These are phyloP conservation scores for Cochlearia excelsa DNA, from an alignment of 345 rosid genomes.

Conservation along the genomic window DNA sequence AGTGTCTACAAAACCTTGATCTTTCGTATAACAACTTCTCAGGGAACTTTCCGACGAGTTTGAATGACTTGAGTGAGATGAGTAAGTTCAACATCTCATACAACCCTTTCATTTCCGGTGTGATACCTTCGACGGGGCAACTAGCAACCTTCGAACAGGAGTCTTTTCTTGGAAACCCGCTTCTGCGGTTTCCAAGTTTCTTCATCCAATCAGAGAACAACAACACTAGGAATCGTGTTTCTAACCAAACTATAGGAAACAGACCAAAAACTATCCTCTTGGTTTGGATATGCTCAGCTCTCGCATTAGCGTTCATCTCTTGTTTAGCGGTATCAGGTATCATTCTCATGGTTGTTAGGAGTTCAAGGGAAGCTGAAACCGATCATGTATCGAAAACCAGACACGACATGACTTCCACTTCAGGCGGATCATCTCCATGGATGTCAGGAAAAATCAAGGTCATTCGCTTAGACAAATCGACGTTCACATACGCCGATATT, in stretches of 20 bases:
- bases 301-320: slow-evolving; percentile 38
- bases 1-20: slow-evolving; percentile 76
- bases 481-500: slow-evolving; percentile 78
- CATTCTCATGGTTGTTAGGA: slow-evolving; percentile 42
- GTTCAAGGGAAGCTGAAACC: slow-evolving; percentile 38
- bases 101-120: slow-evolving; percentile 69
- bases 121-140: slow-evolving; percentile 70
- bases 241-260: slow-evolving; percentile 15
- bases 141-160: slow-evolving; percentile 66
- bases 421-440: slow-evolving; percentile 74
- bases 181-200: slow-evolving; percentile 50
- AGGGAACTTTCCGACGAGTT: slow-evolving; percentile 62
- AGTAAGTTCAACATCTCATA: slow-evolving; percentile 84
- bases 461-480: slow-evolving; percentile 68
- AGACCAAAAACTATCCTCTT: slow-evolving; percentile 35
- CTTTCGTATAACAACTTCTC: slow-evolving; percentile 82
- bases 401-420: slow-evolving; percentile 53
- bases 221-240: background rate
- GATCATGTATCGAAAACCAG: slow-evolving; percentile 49
- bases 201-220: slow-evolving; percentile 35
- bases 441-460: slow-evolving; percentile 66
- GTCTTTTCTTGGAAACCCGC: slow-evolving; percentile 75
- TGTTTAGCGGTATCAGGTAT: slow-evolving; percentile 49
- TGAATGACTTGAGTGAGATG: slow-evolving; percentile 53
- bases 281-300: slow-evolving; percentile 40